Percentiles rank a stretch among this genome's conserved stretches.
Evolutionary conservation across 179 eudicot species (phyloP).

Genomic region (Spergularia azorica): DNA sequence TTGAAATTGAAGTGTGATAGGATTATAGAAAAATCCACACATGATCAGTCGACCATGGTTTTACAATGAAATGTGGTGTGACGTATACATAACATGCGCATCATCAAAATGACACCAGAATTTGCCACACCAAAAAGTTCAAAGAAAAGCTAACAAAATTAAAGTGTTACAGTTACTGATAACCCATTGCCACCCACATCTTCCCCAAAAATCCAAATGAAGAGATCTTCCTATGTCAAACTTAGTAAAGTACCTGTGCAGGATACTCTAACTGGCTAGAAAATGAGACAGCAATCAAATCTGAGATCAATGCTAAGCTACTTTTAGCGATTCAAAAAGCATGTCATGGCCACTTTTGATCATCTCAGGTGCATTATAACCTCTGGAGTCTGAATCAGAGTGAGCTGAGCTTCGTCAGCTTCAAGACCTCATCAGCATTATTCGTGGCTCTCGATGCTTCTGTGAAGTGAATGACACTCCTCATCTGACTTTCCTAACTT

Average conservation of each 20-base stretch:
- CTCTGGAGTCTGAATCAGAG: neutral
- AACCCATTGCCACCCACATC: neutral
- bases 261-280: neutral
- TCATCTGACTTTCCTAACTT: constrained; percentile 15
- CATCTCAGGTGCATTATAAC: neutral
- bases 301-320: constrained; percentile 10
- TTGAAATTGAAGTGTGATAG: too few species aligned
- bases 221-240: constrained; percentile 7
- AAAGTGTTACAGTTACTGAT: too few species aligned
- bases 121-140: too few species aligned
- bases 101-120: too few species aligned
- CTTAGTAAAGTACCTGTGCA: constrained; percentile 10
- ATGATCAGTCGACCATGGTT: too few species aligned
- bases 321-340: neutral
- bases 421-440: neutral
- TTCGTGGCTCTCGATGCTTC: constrained; percentile 15
- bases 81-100: too few species aligned
- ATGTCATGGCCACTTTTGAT: constrained; percentile 12
- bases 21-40: too few species aligned
- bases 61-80: too few species aligned
- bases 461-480: neutral
- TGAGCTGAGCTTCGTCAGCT: neutral
- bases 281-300: neutral
- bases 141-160: too few species aligned
- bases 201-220: neutral